These are phyloP conservation scores for Aspergillus pseudoviridinutans DNA, from an alignment of 2,329 filamentous ascomycete species.

Conservation along the genomic window DNA sequence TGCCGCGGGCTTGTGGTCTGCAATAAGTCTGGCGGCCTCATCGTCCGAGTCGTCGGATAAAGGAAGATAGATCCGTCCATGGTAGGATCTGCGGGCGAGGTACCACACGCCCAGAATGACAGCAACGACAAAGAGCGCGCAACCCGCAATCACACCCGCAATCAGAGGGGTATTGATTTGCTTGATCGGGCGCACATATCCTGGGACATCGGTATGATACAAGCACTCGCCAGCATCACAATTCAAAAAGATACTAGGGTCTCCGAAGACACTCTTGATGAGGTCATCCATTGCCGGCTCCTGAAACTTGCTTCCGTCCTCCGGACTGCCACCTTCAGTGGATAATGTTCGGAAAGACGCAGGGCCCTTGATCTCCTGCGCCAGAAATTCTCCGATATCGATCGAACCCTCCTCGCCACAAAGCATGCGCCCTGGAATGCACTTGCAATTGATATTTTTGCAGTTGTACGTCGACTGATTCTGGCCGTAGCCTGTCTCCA, in stretches of 20 bases:
- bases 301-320: constrained; percentile 75
- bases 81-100: constrained; percentile 66
- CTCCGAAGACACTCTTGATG: constrained; percentile 84
- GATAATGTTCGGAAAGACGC: constrained; percentile 72
- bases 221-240: constrained; percentile 89
- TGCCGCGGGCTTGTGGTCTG: constrained; percentile 85
- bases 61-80: constrained; percentile 66
- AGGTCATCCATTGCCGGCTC: constrained; percentile 91
- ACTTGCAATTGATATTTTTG: constrained; percentile 78
- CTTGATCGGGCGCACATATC: constrained; percentile 83
- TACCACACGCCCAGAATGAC: constrained; percentile 84
- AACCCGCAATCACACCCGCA: constrained; percentile 83
- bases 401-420: constrained; percentile 89
- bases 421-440: constrained; percentile 86
- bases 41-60: constrained; percentile 84
- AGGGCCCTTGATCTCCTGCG: constrained; percentile 77
- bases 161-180: constrained; percentile 96
- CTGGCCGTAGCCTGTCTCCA: constrained; percentile 62
- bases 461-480: constrained; percentile 87
- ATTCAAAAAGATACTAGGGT: constrained; percentile 77
- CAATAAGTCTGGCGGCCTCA: constrained; percentile 79
- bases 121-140: constrained; percentile 81
- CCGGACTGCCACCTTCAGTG: constrained; percentile 53
- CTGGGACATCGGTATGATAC: constrained; percentile 86
- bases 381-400: constrained; percentile 85